These are phyloP conservation scores for Curvularia spicifera DNA, from an alignment of 2,329 filamentous ascomycete species.

Conservation along the genomic window DNA sequence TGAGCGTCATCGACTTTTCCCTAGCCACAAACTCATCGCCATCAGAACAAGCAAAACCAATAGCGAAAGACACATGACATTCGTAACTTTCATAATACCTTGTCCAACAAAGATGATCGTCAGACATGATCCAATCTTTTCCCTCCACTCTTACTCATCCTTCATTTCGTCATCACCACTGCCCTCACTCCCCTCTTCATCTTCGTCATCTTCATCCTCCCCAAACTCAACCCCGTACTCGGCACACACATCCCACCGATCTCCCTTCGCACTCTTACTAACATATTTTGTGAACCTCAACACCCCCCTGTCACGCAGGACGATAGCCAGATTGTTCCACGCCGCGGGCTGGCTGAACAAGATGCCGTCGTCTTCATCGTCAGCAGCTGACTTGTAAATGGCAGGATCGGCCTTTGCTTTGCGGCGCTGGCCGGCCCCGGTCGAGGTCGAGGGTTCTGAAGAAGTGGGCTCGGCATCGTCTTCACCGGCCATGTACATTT, in stretches of 20 bases:
- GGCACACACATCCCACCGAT: conserved; percentile 89
- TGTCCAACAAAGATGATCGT: too few relatives aligned
- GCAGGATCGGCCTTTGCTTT: conserved; percentile 71
- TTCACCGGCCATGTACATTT: conserved; percentile 91
- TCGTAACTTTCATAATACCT: too few relatives aligned
- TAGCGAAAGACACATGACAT: too few relatives aligned
- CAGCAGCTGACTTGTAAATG: conserved; percentile 68
- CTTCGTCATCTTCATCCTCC: conserved; percentile 54
- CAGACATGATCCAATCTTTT: background rate
- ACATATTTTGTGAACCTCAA: conserved; percentile 98
- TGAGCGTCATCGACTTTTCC: too few relatives aligned
- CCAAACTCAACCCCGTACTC: conserved; percentile 73
- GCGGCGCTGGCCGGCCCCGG: conserved; percentile 57
- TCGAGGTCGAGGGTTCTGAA: conserved; percentile 46
- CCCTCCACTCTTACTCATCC: background rate
- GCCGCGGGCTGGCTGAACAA: conserved; percentile 71
- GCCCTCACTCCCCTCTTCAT: conserved; percentile 25
- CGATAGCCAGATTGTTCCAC: conserved; percentile 93
- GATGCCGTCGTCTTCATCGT: conserved; percentile 76
- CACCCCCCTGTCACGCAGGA: conserved; percentile 83
- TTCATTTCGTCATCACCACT: background rate
- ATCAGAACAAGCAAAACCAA: too few relatives aligned
- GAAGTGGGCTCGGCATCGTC: conserved; percentile 52
- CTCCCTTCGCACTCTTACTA: conserved; percentile 78
- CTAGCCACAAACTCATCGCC: too few relatives aligned